Evolutionary conservation across 2,329 filamentous ascomycete genomes (phyloP), one percentile per base, ranked within the genome.

Genomic region (Bisporella sp.): DNA sequence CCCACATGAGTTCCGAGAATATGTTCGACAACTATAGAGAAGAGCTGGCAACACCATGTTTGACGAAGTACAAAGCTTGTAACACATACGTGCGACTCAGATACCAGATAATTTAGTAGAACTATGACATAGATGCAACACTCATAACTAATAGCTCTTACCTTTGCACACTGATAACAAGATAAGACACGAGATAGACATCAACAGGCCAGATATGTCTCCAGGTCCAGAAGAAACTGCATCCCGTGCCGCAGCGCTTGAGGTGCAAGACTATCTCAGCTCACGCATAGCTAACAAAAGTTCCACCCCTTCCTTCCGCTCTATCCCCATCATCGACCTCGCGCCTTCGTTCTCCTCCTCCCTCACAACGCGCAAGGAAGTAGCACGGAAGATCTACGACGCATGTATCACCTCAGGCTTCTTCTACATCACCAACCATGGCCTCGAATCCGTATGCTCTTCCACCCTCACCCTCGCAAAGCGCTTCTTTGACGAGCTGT

Each of bases 401-500:
- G 63, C 63, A 6, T 64, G 61, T 32, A 63, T 55, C 4, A 60
- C 52, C 4, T 53, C 59, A 2, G 63, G 63, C 1, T 65, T 65
- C 52, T 65, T 65, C 55, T 64, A 61, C 46, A 61, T 80, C 46
- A 66, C 67, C 6, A 71, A 72, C 6, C 75, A 79, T 57, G 65
- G 69, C 4, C 67, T 80, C 1, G 53, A 65, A 5, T 51, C 58
- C 4, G 60, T 74, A 12, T 74, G 73, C 55, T 54, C 68, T 7
- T 60, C 60, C 2, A 67, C 72, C 2, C 66, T 79, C 51, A 54
- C 68, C 12, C 65, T 68, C 3, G 66, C 71, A 11, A 67, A 70
- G 54, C 65, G 64, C 9, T 70, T 81, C 57, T 81, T 82, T 48
- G 55, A 59, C 57, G 62, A 66, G 4, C 68, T 80, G 5, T 68